phyloP scores from a whole-genome alignment of 345 rosid species.

The Rhodamnia argentea region DNA sequence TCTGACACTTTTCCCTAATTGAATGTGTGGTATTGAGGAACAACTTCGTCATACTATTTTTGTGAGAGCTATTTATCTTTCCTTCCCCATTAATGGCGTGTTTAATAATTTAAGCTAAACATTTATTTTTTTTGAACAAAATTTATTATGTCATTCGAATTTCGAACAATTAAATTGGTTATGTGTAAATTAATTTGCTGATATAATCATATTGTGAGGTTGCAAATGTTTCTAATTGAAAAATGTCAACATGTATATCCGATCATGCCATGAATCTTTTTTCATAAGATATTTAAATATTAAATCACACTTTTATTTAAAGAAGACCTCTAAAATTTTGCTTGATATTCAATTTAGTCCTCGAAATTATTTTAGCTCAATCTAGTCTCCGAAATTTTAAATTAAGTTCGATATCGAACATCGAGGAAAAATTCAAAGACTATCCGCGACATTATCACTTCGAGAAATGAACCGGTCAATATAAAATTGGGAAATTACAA shows the following conservation, averaged over 20 bases:
- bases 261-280: background rate
- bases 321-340: background rate
- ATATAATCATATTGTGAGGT: background rate
- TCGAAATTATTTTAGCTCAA: too few species aligned
- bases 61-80: background rate
- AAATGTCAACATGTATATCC: background rate
- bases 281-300: too few species aligned
- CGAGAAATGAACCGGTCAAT: background rate
- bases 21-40: background rate
- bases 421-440: background rate
- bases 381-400: background rate
- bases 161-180: background rate
- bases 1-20: too few species aligned
- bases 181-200: background rate
- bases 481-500: too few species aligned
- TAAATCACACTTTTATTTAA: too few species aligned
- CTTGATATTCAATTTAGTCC: background rate
- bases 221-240: background rate
- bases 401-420: background rate
- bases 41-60: background rate
- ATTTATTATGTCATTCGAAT: too few species aligned
- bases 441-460: background rate
- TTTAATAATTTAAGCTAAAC: background rate
- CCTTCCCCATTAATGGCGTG: too few species aligned
- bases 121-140: background rate